phyloP scores from a whole-genome alignment of 345 rosid genomes.

The Triadica sebifera region DNA sequence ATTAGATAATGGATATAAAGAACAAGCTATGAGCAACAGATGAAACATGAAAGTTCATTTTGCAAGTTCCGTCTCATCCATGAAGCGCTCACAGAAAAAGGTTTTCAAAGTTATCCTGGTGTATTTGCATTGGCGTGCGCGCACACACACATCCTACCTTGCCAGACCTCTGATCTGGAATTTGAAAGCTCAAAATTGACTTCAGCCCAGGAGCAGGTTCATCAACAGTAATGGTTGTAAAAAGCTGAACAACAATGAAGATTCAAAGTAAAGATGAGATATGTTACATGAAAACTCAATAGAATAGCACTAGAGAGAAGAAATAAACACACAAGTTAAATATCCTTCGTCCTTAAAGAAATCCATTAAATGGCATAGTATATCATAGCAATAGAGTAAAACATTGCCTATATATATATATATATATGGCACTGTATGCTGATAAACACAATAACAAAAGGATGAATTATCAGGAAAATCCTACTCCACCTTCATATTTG shows the following conservation, averaged over 20 bases:
- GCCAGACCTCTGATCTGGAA: conserved; percentile 93
- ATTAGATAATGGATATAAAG: not conserved
- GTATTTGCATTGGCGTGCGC: too few species aligned
- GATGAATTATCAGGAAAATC: not conserved
- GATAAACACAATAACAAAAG: not conserved
- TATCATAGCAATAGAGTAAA: not conserved
- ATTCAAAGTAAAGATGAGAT: not conserved
- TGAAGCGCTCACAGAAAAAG: not conserved
- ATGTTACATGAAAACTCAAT: not conserved
- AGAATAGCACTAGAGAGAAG: not conserved
- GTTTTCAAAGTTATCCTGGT: too few species aligned
- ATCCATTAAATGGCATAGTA: not conserved
- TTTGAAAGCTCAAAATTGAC: conserved; percentile 72
- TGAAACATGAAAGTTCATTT: not conserved
- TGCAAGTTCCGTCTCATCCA: not conserved
- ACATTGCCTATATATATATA: not conserved
- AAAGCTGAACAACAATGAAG: conserved; percentile 44
- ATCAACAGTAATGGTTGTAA: conserved; percentile 72
- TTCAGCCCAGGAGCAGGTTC: conserved; percentile 90
- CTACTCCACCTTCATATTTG: not conserved
- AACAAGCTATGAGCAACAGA: not conserved
- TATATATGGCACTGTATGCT: not conserved
- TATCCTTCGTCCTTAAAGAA: not conserved
- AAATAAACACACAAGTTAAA: not conserved
- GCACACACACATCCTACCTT: conserved; percentile 46